These are phyloP conservation scores for Spathaspora hagerdaliae DNA, from an alignment of 805 yeast genomes.

Conservation along the genomic window DNA sequence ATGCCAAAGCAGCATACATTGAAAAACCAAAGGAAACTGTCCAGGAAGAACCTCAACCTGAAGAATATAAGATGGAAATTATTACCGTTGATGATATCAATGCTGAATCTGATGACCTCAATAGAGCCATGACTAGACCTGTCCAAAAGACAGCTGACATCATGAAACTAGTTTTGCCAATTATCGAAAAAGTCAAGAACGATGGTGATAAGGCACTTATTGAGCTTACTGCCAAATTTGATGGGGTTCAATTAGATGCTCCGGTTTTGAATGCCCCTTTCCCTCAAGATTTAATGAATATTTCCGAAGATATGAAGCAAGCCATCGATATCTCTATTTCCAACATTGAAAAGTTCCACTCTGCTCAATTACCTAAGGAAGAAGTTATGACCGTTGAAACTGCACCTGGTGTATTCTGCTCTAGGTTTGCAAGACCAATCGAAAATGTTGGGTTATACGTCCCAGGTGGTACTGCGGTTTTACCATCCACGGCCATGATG, in stretches of 20 bases:
- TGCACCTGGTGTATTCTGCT: constrained; percentile 88
- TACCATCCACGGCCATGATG: constrained; percentile 98
- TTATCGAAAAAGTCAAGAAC: constrained; percentile 68
- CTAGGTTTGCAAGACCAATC: constrained; percentile 92
- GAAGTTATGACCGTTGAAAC: constrained; percentile 83
- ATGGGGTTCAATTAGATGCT: constrained; percentile 64
- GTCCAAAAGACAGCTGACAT: constrained; percentile 90
- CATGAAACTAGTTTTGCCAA: constrained; percentile 89
- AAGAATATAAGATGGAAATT: constrained; percentile 48
- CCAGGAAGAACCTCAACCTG: constrained; percentile 12
- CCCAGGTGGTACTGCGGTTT: constrained; percentile 98
- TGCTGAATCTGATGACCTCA: constrained; percentile 40
- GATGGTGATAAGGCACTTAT: constrained; percentile 85
- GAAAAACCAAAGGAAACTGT: constrained; percentile 19
- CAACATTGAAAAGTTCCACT: constrained; percentile 88
- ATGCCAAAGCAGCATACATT: constrained; percentile 82
- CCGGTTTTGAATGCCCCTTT: constrained; percentile 89
- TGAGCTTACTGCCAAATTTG: constrained; percentile 90
- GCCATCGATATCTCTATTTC: constrained; percentile 88
- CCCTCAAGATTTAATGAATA: constrained; percentile 68
- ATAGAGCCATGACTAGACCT: constrained; percentile 79
- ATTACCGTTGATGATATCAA: constrained; percentile 38
- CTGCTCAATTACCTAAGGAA: constrained; percentile 76
- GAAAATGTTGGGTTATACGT: constrained; percentile 93
- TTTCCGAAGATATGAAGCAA: constrained; percentile 67